A percentile compares a stretch with the other conserved stretches of the same genome.
Evolutionary conservation across 805 yeast genomes (phyloP).

Genomic region (Ogataea trehaloabstinens): DNA sequence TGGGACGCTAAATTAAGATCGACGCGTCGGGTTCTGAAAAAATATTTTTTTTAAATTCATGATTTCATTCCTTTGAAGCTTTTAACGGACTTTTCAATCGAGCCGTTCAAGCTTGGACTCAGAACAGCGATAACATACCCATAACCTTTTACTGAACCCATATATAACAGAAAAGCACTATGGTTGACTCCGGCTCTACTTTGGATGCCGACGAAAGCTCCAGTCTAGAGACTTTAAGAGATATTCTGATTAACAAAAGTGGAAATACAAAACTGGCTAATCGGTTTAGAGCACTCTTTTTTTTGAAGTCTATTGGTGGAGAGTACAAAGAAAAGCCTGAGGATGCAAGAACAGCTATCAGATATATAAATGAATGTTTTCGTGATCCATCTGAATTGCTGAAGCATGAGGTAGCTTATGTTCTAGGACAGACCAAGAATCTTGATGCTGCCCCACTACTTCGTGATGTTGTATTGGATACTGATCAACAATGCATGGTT

Average conservation of each 20-base stretch:
- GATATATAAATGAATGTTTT: constrained; percentile 84
- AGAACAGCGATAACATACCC: no score
- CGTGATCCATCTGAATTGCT: constrained; percentile 79
- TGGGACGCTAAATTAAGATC: no score
- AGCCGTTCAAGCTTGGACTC: no score
- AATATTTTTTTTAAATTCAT: no score
- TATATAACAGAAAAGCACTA: no score
- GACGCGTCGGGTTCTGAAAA: no score
- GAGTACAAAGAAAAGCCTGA: constrained; percentile 54
- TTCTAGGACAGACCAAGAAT: constrained; percentile 92
- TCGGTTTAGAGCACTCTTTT: constrained; percentile 92
- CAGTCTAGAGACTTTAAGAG: constrained; percentile 65
- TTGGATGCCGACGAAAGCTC: neutral
- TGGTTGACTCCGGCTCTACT: no score
- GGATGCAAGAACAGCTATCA: constrained; percentile 65
- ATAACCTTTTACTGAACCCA: no score
- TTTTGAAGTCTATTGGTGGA: constrained; percentile 80
- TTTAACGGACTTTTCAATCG: no score
- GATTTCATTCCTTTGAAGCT: no score
- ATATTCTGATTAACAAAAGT: constrained; percentile 58
- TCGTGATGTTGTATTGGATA: constrained; percentile 64
- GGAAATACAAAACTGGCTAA: constrained; percentile 77
- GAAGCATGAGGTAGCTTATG: constrained; percentile 98
- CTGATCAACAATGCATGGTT: constrained; percentile 85
- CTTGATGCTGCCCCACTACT: constrained; percentile 72